A percentile compares a stretch with the other conserved stretches of the same genome.
phyloP scores from a whole-genome alignment of 805 yeast genomes.

The Suhomyces sp. region DNA sequence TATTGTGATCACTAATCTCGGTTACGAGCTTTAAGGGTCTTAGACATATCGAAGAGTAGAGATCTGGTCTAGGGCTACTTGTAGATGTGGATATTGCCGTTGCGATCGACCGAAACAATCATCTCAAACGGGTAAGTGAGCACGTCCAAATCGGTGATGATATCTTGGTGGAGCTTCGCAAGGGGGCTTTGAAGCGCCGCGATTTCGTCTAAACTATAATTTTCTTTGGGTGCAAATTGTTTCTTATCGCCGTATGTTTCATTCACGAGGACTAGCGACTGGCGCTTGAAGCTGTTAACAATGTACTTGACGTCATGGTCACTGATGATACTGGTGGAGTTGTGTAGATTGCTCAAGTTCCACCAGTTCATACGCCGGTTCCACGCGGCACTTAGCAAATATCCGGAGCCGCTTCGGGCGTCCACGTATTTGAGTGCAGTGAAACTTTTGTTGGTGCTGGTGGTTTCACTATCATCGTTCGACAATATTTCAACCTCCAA shows the following conservation, averaged over 20 bases:
- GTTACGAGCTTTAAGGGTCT: no score
- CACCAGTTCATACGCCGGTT: constrained; percentile 28
- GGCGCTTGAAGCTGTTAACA: constrained; percentile 20
- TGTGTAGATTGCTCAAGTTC: constrained; percentile 18
- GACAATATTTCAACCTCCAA: constrained; percentile 18
- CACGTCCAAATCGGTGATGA: constrained; percentile 47
- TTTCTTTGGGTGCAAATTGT: constrained; percentile 3
- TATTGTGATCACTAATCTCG: background rate
- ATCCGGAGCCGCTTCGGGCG: background rate
- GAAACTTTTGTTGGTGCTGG: constrained; percentile 9
- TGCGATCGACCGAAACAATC: constrained; percentile 63
- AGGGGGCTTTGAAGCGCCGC: constrained; percentile 41
- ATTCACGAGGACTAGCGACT: constrained; percentile 38
- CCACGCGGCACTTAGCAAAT: constrained; percentile 24
- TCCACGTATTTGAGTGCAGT: constrained; percentile 9
- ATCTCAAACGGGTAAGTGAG: constrained; percentile 52
- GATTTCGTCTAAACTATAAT: constrained; percentile 12
- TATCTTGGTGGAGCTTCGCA: constrained; percentile 47
- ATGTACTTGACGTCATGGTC: constrained; percentile 17
- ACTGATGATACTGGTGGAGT: constrained; percentile 15
- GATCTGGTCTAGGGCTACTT: constrained; percentile 22
- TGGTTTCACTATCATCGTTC: constrained; percentile 2
- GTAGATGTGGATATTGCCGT: constrained; percentile 63
- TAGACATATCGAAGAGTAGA: background rate
- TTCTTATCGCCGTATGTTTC: constrained; percentile 27